Evolutionary conservation across 2,329 filamentous ascomycete species (phyloP), one percentile per base, ranked within the genome.

Genomic region (Xylariaceae sp.): DNA sequence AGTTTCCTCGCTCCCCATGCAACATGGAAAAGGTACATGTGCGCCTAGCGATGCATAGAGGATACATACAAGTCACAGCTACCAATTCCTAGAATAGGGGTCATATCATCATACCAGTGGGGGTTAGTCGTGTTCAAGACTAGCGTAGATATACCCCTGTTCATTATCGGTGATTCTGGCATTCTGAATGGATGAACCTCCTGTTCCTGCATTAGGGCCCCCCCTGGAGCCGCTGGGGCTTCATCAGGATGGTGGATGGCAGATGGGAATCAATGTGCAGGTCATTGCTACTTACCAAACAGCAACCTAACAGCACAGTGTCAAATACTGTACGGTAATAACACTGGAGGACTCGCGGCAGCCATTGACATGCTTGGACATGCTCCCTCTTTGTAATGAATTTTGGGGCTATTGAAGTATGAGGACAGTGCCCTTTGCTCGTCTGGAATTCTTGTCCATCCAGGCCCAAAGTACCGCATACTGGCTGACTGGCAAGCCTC

Each of bases 181-280:
- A n/a, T 42, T 7, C 16, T 29, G 19, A 20, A 26, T 57, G 60
- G 57, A 55, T 21, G 50, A 50, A 50, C 47, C 26, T 21, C 19
- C n/a, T 51, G 61, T 64, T 64, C 61, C 61, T 64, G 61, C 61
- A 60, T 59, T 60, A 62, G 61, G 32, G 26, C 43, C 20, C 50
- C n/a, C 59, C 50, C 40, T 41, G 50, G 19, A 20, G 49, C 40
- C 50, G 50, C 40, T 48, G 54, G 60, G 60, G 44, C 32, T 32
- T 20, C 6, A 7, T 12, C 7, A 12, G 32, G 5, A 29, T 29
- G 26, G 32, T 37, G 32, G 6, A 3, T 37, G 6, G 32, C 7
- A 12, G 32, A 12, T 16, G 5, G 9, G 14, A 37, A 10, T 37
- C 32, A 37, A 7, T 37, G 7, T 29, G 26, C n/a, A 37, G 12